These are phyloP conservation scores for Terana coerulea DNA, from an alignment of 768 basidiomycete species.

Conservation along the genomic window DNA sequence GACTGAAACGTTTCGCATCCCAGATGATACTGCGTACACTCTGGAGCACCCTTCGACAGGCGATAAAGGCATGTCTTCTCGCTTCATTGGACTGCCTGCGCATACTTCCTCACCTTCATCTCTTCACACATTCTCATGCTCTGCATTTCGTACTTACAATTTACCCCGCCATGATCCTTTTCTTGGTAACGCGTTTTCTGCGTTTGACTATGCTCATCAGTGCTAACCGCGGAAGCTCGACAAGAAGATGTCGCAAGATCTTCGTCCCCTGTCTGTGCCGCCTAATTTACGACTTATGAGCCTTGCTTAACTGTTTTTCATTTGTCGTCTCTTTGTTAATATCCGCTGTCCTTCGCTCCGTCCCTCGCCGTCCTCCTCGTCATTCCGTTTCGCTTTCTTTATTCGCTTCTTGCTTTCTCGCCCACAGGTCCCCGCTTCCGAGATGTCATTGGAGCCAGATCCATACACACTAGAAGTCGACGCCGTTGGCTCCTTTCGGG, in stretches of 20 bases:
- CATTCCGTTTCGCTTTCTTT: constrained; percentile 14
- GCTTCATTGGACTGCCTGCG: background rate
- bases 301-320: constrained; percentile 31
- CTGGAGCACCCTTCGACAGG: constrained; percentile 19
- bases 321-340: constrained; percentile 18
- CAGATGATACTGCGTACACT: constrained; percentile 3
- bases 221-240: constrained; percentile 34
- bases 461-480: constrained; percentile 38
- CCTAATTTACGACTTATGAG: constrained; percentile 37
- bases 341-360: constrained; percentile 17
- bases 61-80: constrained; percentile 34
- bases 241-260: constrained; percentile 62
- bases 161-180: constrained; percentile 11
- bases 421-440: constrained; percentile 5
- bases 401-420: constrained; percentile 13
- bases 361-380: constrained; percentile 16
- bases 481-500: constrained; percentile 37
- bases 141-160: constrained; percentile 21
- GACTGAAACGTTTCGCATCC: constrained; percentile 28
- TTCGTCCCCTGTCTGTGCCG: constrained; percentile 37
- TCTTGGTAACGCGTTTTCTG: constrained; percentile 10
- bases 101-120: constrained; percentile 7
- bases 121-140: constrained; percentile 23
- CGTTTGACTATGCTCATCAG: constrained; percentile 17
- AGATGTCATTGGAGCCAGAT: too few relatives aligned